Base-by-base conservation (phyloP, 2,329 filamentous ascomycete genomes). In the Diaporthe sp. region DNA sequence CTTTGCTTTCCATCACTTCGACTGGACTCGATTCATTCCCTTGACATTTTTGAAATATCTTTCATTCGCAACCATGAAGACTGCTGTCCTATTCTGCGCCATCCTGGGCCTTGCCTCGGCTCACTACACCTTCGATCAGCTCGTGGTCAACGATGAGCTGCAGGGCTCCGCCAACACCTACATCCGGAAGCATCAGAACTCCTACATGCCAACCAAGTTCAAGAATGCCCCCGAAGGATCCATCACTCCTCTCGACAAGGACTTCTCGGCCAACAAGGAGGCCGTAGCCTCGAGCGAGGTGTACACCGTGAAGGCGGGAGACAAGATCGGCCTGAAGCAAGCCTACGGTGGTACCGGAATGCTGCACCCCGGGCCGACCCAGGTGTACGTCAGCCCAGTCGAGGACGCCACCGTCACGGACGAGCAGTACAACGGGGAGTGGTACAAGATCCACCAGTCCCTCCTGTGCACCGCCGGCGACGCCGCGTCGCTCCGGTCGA, bases 301-400 rank as follows among this genome's bases (percentile, higher is more conserved):
- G 15, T 30, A 30, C 39, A 63, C 37, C 15, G 58, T 63, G 37
- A 27, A 42, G 10, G 37, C 58, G 7, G 58, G 58, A 32, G 58
- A 63, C 58, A 63, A 63, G 58, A 44, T 63, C 8, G 58, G 58
- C 37, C n/a, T 63, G 25, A 63, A 63, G 39, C 58, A 63, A 30
- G 58, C 58, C 39, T 30, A 44, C 58, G 58, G 58, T 5, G 58
- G 58, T 32, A 63, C 58, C 2, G 58, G 58, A 4, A 63, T 63
- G 39, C 3, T 30, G 58, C 58, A 63, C 25, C 58, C 58, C 3
- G 58, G 58, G 25, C 58, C 58, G 17, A 44, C 58, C 15, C 58
- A 63, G 37, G 58, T 63, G 25, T 63, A 63, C n/a, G 58, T 61
- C 58, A 61, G 58, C 4, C 58, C 58, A 7, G 58, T 63, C 37